Conservation (phyloP, 306 rosid species). For the Ceratonia siliqua region DNA sequence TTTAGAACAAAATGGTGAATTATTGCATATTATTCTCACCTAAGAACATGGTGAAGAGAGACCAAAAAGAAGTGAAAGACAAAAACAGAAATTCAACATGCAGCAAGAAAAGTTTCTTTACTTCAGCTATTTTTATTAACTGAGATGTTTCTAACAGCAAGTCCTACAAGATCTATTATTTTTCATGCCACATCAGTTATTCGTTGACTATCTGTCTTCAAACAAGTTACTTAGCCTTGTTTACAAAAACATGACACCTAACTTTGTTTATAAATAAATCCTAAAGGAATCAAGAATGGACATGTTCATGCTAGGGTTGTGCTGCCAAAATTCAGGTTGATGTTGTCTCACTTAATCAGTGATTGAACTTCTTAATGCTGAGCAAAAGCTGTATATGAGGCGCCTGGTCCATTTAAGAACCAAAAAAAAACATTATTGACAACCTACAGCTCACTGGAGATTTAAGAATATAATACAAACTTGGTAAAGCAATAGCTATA, state of each 20-base stretch:
- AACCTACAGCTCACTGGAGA: constrained; percentile 11
- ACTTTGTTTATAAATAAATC: neutral
- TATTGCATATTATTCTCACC: neutral
- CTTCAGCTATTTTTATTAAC: constrained; percentile 12
- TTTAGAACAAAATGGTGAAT: neutral
- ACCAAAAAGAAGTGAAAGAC: neutral
- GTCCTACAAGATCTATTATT: neutral
- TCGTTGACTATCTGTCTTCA: constrained; percentile 16
- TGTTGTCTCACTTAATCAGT: constrained; percentile 14
- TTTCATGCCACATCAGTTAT: neutral
- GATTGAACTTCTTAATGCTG: constrained; percentile 14
- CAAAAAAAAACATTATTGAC: constrained; percentile 14
- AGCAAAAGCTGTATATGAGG: constrained; percentile 15
- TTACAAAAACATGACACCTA: constrained; percentile 13
- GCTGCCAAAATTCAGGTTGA: constrained; percentile 26
- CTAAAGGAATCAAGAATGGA: constrained; percentile 25
- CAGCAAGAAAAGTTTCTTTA: neutral
- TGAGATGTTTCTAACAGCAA: neutral
- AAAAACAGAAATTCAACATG: neutral
- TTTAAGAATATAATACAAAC: neutral
- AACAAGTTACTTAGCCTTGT: constrained; percentile 1
- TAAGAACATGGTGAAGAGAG: neutral
- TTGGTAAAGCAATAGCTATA: constrained; percentile 9
- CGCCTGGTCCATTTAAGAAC: constrained; percentile 26
- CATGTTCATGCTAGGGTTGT: constrained; percentile 26